These are phyloP conservation scores for Strobilomyces confusus DNA, from an alignment of 768 basidiomycete species.

Conservation along the genomic window DNA sequence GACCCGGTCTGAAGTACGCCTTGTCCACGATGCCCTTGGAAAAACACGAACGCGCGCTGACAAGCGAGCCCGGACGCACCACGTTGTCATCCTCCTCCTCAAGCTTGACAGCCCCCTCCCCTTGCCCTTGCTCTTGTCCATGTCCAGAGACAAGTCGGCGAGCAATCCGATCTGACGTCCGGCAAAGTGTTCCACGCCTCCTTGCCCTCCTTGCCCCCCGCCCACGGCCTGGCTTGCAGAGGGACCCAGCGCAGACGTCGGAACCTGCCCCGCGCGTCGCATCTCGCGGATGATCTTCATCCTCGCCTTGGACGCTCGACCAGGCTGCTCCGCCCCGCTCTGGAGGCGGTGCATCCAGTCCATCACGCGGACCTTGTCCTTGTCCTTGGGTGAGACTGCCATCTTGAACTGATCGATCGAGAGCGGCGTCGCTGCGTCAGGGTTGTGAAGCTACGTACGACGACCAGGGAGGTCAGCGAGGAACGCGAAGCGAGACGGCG, in stretches of 20 bases:
- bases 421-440: conserved; percentile 73
- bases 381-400: conserved; percentile 74
- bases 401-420: conserved; percentile 75
- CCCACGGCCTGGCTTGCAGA: conserved; percentile 25
- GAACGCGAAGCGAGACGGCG: neutral
- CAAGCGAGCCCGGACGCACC: conserved; percentile 30
- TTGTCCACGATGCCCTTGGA: conserved; percentile 79
- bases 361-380: conserved; percentile 59
- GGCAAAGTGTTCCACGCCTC: conserved; percentile 47
- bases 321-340: conserved; percentile 50
- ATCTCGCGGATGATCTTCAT: conserved; percentile 29
- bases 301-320: conserved; percentile 33
- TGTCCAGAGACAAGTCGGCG: conserved; percentile 65
- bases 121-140: conserved; percentile 42
- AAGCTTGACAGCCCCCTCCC: conserved; percentile 27
- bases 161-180: conserved; percentile 67
- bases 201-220: conserved; percentile 30
- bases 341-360: conserved; percentile 74
- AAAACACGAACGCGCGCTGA: conserved; percentile 12
- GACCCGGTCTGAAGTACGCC: conserved; percentile 73
- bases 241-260: conserved; percentile 1
- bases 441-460: conserved; percentile 57
- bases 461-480: neutral
- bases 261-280: conserved; percentile 25
- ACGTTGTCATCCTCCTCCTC: conserved; percentile 63